phyloP scores from a whole-genome alignment of 2,329 filamentous ascomycete genomes.

The Fusarium sp. region DNA sequence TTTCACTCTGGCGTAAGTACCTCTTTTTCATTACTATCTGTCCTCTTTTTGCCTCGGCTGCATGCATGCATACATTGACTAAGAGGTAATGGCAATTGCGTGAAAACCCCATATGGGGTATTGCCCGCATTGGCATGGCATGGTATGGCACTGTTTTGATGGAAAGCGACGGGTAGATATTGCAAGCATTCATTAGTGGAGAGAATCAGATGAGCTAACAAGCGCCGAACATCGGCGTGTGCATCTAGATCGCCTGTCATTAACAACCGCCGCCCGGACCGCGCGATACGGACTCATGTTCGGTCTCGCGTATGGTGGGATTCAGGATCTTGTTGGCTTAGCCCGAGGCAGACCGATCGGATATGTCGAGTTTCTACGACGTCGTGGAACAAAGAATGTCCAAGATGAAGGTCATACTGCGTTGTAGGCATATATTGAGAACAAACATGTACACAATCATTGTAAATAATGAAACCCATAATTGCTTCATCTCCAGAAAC shows the following conservation, averaged over 20 bases:
- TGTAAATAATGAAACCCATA: slow-evolving; percentile 5
- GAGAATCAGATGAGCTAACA: slow-evolving; percentile 36
- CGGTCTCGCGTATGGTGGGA: slow-evolving; percentile 81
- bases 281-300: slow-evolving; percentile 83
- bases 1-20: slow-evolving; percentile 84
- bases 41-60: slow-evolving; percentile 7
- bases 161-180: slow-evolving; percentile 45
- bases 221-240: slow-evolving; percentile 46
- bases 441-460: background rate
- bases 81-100: slow-evolving; percentile 19
- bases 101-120: slow-evolving; percentile 35
- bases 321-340: slow-evolving; percentile 79
- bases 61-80: slow-evolving; percentile 22
- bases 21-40: background rate
- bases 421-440: background rate
- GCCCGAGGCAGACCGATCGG: slow-evolving; percentile 77
- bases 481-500: background rate
- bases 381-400: slow-evolving; percentile 48
- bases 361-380: slow-evolving; percentile 76
- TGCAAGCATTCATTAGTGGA: slow-evolving; percentile 26
- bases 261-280: slow-evolving; percentile 79
- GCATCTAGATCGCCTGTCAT: slow-evolving; percentile 77
- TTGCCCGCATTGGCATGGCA: slow-evolving; percentile 12
- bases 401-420: slow-evolving; percentile 27
- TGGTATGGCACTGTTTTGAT: slow-evolving; percentile 23